A percentile compares a stretch with the other conserved stretches of the same genome.
phyloP scores from a whole-genome alignment of 371 early-diverging fungal genomes.

The Syncephalastrum monosporum region DNA sequence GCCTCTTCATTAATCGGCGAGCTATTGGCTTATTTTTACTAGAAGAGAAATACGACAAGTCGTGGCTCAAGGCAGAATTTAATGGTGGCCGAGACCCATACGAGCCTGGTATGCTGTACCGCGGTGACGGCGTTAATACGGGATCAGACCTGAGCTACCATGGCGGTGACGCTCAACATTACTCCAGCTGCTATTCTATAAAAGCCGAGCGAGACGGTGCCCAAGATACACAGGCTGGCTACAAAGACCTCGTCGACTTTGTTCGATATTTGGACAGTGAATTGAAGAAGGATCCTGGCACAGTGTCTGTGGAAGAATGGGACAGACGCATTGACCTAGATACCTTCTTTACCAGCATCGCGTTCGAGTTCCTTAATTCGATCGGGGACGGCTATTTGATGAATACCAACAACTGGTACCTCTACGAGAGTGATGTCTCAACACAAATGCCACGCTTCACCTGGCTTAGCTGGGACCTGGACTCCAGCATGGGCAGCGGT shows the following conservation, averaged over 20 bases:
- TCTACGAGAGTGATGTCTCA: constrained; percentile 13
- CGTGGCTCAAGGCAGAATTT: constrained; percentile 37
- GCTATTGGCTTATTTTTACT: constrained; percentile 35
- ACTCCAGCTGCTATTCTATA: constrained; percentile 21
- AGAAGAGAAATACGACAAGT: constrained; percentile 29
- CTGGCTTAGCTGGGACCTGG: constrained; percentile 35
- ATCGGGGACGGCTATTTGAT: constrained; percentile 35
- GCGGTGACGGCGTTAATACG: constrained; percentile 7
- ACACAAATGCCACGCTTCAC: constrained; percentile 10
- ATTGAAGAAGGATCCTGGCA: constrained; percentile 10
- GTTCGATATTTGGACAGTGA: constrained; percentile 25
- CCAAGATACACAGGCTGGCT: constrained; percentile 1
- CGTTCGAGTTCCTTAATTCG: constrained; percentile 32
- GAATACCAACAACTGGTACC: constrained; percentile 33
- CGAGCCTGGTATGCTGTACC: constrained; percentile 31
- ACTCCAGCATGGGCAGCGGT: constrained; percentile 24
- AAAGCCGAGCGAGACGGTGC: constrained; percentile 20
- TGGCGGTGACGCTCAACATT: constrained; percentile 17
- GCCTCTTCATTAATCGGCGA: constrained; percentile 36
- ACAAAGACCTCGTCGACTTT: constrained; percentile 21
- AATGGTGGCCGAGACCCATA: constrained; percentile 24
- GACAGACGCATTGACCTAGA: constrained; percentile 28
- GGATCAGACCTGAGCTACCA: constrained; percentile 21
- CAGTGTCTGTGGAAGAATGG: constrained; percentile 18
- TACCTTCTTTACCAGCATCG: constrained; percentile 17